phyloP scores from a whole-genome alignment of 1,284 basidiomycete species.

The Ustilago esculenta region DNA sequence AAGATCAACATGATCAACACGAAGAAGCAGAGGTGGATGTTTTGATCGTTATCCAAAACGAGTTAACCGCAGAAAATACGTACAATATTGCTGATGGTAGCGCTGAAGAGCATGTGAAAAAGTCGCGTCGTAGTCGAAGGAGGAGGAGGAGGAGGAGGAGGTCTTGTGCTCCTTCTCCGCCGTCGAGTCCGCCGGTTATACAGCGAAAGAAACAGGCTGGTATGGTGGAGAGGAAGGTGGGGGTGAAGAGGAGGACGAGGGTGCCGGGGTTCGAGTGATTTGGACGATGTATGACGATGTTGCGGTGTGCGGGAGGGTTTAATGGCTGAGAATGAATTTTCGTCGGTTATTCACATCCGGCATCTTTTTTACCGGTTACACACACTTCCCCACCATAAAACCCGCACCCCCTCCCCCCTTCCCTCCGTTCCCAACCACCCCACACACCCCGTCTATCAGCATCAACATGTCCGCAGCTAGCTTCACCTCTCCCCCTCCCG shows the following conservation, averaged over 20 bases:
- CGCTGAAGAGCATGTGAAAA: too few species aligned
- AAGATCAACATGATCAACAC: too few species aligned
- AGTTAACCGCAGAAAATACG: too few species aligned
- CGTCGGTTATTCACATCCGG: slow-evolving; percentile 30
- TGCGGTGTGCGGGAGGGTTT: too few species aligned
- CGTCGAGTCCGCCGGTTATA: slow-evolving; percentile 10
- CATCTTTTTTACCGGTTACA: slow-evolving; percentile 1
- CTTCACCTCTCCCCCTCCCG: slow-evolving; percentile 26
- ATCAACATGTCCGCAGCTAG: slow-evolving; percentile 4
- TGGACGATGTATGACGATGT: slow-evolving; percentile 13
- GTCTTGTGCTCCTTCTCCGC: too few species aligned
- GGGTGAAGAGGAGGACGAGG: background rate
- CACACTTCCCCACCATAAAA: background rate
- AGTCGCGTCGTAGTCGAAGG: background rate
- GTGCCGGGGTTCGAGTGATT: slow-evolving; percentile 16
- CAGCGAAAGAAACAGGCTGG: background rate
- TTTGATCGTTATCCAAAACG: too few species aligned
- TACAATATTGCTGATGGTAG: too few species aligned
- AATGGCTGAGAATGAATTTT: too few species aligned
- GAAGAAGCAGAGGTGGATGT: too few species aligned
- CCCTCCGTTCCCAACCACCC: background rate
- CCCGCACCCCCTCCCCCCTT: background rate
- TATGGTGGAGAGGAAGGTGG: background rate
- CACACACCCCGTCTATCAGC: too few species aligned
- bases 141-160: background rate